Percentiles rank a stretch among this genome's conserved stretches.
These are phyloP conservation scores for Lactarius indigo DNA, from an alignment of 768 basidiomycete genomes.

Conservation along the genomic window DNA sequence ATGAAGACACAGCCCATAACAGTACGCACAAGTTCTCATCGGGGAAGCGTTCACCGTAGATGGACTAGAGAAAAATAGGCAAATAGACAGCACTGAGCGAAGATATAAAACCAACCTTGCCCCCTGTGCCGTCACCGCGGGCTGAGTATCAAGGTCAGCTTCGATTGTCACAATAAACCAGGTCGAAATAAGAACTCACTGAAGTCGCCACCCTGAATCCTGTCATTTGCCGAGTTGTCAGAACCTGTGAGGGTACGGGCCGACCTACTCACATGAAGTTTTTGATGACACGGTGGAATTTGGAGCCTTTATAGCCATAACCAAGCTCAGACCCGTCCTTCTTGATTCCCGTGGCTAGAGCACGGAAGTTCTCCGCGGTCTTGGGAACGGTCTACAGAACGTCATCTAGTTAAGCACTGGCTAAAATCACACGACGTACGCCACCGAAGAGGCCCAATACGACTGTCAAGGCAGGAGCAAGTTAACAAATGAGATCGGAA, in stretches of 20 bases:
- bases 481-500: background rate
- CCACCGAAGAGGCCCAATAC: slow-evolving; percentile 89
- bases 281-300: slow-evolving; percentile 96
- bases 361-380: slow-evolving; percentile 97
- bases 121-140: slow-evolving; percentile 83
- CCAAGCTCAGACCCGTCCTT: slow-evolving; percentile 69
- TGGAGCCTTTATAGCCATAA: slow-evolving; percentile 91
- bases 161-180: slow-evolving; percentile 16
- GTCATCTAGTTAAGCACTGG: background rate
- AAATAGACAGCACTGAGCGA: background rate
- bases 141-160: slow-evolving; percentile 40
- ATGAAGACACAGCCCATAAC: background rate
- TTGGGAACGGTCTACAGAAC: slow-evolving; percentile 79
- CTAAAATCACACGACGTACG: slow-evolving; percentile 37
- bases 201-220: slow-evolving; percentile 99
- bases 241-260: slow-evolving; percentile 26
- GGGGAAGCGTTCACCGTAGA: slow-evolving; percentile 85
- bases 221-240: slow-evolving; percentile 28
- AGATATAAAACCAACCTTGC: slow-evolving; percentile 55
- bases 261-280: slow-evolving; percentile 67
- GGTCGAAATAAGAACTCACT: slow-evolving; percentile 49
- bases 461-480: slow-evolving; percentile 43
- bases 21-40: slow-evolving; percentile 90
- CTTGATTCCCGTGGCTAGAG: slow-evolving; percentile 77
- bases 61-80: slow-evolving; percentile 50